Percentiles rank a stretch among this genome's conserved stretches.
These are phyloP conservation scores for Alectoria sarmentosa DNA, from an alignment of 495 filamentous ascomycete genomes.

Conservation along the genomic window DNA sequence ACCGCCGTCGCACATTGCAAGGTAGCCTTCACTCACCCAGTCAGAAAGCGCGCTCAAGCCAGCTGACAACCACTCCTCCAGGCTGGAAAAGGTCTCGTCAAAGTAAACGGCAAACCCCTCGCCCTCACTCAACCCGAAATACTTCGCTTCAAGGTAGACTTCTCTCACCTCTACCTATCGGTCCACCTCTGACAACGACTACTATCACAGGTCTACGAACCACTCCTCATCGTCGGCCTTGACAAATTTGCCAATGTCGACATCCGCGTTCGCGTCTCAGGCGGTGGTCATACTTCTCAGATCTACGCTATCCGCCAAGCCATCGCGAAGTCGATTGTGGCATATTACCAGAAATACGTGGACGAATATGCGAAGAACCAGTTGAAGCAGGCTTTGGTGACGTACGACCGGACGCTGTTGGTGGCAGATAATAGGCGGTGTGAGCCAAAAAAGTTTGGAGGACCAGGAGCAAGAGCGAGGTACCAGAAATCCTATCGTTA, in stretches of 20 bases:
- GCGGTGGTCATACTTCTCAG: conserved; percentile 97
- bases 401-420: conserved; percentile 94
- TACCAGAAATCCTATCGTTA: conserved; percentile 6
- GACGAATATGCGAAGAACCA: conserved; percentile 99
- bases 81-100: conserved; percentile 90
- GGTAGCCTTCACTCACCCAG: conserved; percentile 41
- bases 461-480: conserved; percentile 16
- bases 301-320: conserved; percentile 98
- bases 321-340: conserved; percentile 95
- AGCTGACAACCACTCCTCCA: conserved; percentile 28
- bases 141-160: conserved; percentile 84
- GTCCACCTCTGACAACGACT: conserved; percentile 10
- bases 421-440: conserved; percentile 95
- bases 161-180: conserved; percentile 14
- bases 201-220: conserved; percentile 74
- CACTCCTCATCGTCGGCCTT: conserved; percentile 87
- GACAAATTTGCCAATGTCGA: conserved; percentile 97
- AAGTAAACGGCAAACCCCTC: conserved; percentile 96
- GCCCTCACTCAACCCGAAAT: conserved; percentile 90
- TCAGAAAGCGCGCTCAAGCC: background rate
- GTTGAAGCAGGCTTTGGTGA: conserved; percentile 87
- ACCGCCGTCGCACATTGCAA: conserved; percentile 92
- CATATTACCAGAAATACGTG: conserved; percentile 99
- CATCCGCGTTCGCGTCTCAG: conserved; percentile 92
- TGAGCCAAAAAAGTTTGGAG: conserved; percentile 87